A percentile compares a stretch with the other conserved stretches of the same genome.
Evolutionary conservation across 192 early-diverging fungal genomes (phyloP).

Genomic region (Coemansia sp.): DNA sequence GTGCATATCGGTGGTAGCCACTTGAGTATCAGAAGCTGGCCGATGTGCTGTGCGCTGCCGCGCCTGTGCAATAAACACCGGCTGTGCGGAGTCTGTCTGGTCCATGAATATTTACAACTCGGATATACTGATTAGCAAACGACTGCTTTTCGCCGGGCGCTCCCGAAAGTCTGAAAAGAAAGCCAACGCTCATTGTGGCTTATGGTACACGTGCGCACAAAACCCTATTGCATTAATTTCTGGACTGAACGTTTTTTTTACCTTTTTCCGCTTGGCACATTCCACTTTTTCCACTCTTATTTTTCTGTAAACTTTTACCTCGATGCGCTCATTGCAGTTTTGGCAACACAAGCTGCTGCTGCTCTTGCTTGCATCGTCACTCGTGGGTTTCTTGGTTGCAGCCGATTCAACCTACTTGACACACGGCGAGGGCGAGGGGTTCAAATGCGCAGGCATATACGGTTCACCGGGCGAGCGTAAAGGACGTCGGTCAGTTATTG

Average conservation of each 20-base stretch:
- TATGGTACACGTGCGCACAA: not conserved
- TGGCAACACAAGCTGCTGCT: not conserved
- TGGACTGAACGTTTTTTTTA: not conserved
- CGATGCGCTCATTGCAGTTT: not conserved
- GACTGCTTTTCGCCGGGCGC: not conserved
- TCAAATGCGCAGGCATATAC: conserved; percentile 49
- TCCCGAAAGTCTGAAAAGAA: not conserved
- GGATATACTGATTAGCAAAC: not conserved
- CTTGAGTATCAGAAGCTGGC: not conserved
- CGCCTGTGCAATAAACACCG: conserved; percentile 30
- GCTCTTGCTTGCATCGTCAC: not conserved
- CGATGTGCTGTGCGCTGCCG: conserved; percentile 12
- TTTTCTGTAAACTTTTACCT: not conserved
- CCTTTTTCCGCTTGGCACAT: not conserved
- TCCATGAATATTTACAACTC: not conserved
- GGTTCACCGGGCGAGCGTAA: conserved; percentile 17
- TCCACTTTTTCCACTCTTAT: not conserved
- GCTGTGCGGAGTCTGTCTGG: conserved; percentile 8
- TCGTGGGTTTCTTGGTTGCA: conserved; percentile 5
- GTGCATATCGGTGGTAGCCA: not conserved
- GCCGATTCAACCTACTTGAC: conserved; percentile 38
- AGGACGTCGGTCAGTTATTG: conserved; percentile 33
- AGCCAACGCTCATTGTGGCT: not conserved
- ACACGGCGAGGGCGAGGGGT: conserved; percentile 44
- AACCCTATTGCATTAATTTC: not conserved